Evolutionary conservation across 768 basidiomycete genomes (phyloP).

Genomic region (Hydnomerulius pinastri): DNA sequence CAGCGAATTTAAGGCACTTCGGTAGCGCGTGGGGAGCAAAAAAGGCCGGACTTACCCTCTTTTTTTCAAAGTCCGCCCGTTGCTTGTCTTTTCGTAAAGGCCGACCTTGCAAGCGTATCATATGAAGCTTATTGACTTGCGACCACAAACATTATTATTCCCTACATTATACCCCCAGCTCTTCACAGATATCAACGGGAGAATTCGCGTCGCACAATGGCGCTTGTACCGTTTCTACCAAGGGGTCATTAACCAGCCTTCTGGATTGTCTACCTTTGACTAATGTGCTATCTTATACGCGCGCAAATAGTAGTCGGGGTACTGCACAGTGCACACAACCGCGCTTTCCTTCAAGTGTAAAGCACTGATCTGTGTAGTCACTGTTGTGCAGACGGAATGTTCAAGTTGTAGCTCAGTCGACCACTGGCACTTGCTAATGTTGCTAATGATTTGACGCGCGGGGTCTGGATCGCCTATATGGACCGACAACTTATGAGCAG

Average conservation of each 20-base stretch:
- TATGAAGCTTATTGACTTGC: not conserved
- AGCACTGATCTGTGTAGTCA: too few species aligned
- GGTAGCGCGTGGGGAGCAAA: constrained; percentile 42
- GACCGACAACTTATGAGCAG: too few species aligned
- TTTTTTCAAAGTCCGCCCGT: constrained; percentile 38
- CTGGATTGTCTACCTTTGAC: not conserved
- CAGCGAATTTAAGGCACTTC: constrained; percentile 44
- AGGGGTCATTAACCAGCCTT: not conserved
- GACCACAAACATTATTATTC: not conserved
- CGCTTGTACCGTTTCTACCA: not conserved
- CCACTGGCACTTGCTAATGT: too few species aligned
- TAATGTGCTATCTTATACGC: too few species aligned
- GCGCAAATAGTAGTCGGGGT: too few species aligned
- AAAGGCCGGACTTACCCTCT: constrained; percentile 34
- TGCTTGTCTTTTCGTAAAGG: constrained; percentile 25
- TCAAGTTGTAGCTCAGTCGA: too few species aligned
- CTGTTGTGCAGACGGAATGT: too few species aligned
- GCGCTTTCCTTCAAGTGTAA: too few species aligned
- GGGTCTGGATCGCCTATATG: too few species aligned
- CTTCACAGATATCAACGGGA: not conserved
- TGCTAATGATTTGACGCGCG: too few species aligned
- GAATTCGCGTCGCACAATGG: not conserved
- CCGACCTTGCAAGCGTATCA: constrained; percentile 10
- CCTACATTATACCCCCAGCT: not conserved
- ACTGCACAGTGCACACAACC: too few species aligned